These are phyloP conservation scores for Camellia sinensis DNA, from an alignment of 148 eudicot genomes.

Conservation along the genomic window DNA sequence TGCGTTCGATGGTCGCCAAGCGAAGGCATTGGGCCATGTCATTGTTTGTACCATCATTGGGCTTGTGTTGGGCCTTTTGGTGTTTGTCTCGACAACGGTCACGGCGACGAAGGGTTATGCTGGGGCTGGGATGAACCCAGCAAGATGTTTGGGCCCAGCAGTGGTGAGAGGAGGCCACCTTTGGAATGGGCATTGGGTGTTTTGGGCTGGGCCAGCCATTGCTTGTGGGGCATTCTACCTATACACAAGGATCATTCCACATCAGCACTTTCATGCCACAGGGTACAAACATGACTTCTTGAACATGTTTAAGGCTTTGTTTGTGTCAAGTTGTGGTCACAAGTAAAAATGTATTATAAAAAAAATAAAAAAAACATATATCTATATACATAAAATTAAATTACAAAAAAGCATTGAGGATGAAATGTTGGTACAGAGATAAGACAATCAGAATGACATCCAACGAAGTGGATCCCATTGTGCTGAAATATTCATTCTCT, in stretches of 20 bases:
- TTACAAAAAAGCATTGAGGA: too few species aligned
- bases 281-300: conserved; percentile 17
- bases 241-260: conserved; percentile 19
- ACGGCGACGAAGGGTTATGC: conserved; percentile 29
- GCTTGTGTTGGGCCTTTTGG: conserved; percentile 24
- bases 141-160: conserved; percentile 46
- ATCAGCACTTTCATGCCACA: conserved; percentile 12
- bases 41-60: conserved; percentile 20
- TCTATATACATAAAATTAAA: too few species aligned
- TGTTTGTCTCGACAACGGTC: conserved; percentile 26
- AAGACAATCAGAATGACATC: too few species aligned
- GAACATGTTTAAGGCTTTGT: conserved; percentile 17
- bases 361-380: too few species aligned
- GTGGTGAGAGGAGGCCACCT: conserved; percentile 47
- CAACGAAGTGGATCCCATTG: too few species aligned
- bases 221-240: conserved; percentile 26
- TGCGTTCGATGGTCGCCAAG: conserved; percentile 32
- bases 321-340: background rate
- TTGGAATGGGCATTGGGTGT: conserved; percentile 48
- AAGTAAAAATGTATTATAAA: too few species aligned
- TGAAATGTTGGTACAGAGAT: too few species aligned
- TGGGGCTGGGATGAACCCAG: conserved; percentile 34
- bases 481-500: too few species aligned
- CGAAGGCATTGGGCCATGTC: conserved; percentile 21
- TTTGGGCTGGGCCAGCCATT: conserved; percentile 42